Percentiles rank a stretch among this genome's conserved stretches.
Evolutionary conservation across 495 filamentous ascomycete species (phyloP).

Genomic region (Terfezia boudieri): DNA sequence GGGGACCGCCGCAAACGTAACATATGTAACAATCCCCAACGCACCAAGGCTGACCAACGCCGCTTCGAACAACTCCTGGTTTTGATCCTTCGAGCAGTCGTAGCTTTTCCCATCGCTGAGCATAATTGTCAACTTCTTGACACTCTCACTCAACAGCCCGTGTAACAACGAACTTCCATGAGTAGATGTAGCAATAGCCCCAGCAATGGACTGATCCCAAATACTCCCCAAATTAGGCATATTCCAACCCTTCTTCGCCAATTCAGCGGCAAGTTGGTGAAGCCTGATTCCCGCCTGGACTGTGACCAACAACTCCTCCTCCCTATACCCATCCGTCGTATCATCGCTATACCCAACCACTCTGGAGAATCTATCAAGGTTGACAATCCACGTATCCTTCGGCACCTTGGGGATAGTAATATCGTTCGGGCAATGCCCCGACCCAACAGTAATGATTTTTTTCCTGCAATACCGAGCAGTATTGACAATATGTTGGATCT

Average conservation of each 20-base stretch:
- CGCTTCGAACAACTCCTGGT: conserved; percentile 64
- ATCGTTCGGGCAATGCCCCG: conserved; percentile 75
- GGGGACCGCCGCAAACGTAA: conserved; percentile 57
- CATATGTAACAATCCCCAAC: conserved; percentile 71
- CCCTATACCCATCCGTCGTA: conserved; percentile 20
- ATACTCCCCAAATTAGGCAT: conserved; percentile 86
- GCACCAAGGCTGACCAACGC: conserved; percentile 73
- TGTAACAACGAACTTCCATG: conserved; percentile 73
- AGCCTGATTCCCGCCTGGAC: conserved; percentile 74
- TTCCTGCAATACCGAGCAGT: conserved; percentile 64
- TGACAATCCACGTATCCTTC: conserved; percentile 52
- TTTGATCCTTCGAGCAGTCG: conserved; percentile 47
- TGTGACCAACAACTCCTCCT: conserved; percentile 40
- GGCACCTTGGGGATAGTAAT: conserved; percentile 64
- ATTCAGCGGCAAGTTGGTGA: conserved; percentile 38
- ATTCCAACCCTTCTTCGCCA: conserved; percentile 52
- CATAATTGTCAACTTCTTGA: conserved; percentile 52
- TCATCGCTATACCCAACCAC: conserved; percentile 28
- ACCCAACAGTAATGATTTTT: conserved; percentile 59
- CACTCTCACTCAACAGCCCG: conserved; percentile 57
- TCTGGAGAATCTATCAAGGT: conserved; percentile 60
- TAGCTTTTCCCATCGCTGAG: conserved; percentile 58
- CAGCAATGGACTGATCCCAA: conserved; percentile 78
- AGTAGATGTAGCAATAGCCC: conserved; percentile 78
- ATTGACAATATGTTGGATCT: conserved; percentile 62